Conservation (phyloP, 2,329 filamentous ascomycete genomes). For the Stagonosporopsis rhizophila region DNA sequence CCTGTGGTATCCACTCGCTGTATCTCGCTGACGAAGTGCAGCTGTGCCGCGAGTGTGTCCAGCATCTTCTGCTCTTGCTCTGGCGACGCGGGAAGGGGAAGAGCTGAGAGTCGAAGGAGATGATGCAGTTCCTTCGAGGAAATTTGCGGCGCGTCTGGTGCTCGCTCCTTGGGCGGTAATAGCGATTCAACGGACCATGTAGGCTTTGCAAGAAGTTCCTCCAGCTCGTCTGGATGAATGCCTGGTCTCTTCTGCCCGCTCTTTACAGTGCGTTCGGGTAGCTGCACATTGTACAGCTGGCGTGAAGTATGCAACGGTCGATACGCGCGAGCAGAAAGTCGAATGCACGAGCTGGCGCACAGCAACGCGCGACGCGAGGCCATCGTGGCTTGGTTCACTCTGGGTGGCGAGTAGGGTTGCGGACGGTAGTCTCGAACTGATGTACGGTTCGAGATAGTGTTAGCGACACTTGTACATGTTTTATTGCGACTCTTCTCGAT, state of each 20-base stretch:
- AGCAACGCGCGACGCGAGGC: constrained; percentile 11
- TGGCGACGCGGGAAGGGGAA: constrained; percentile 71
- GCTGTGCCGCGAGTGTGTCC: constrained; percentile 76
- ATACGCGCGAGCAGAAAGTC: constrained; percentile 9
- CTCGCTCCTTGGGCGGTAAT: constrained; percentile 57
- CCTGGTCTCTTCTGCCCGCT: constrained; percentile 17
- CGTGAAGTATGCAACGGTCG: constrained; percentile 15
- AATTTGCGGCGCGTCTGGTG: constrained; percentile 55
- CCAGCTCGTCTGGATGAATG: constrained; percentile 41
- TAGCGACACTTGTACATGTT: neutral
- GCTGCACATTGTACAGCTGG: neutral
- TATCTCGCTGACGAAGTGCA: constrained; percentile 89
- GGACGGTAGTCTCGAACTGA: neutral
- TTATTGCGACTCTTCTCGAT: neutral
- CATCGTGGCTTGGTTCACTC: constrained; percentile 17
- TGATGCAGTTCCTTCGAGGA: constrained; percentile 76
- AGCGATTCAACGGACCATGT: constrained; percentile 85
- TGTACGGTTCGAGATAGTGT: neutral
- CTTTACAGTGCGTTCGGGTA: neutral
- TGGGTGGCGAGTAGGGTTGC: neutral
- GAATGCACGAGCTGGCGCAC: constrained; percentile 8
- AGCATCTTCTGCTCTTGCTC: constrained; percentile 76
- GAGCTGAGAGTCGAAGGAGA: constrained; percentile 85
- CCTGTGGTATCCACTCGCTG: constrained; percentile 77
- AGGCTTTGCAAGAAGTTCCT: constrained; percentile 67